A percentile compares a stretch with the other conserved stretches of the same genome.
Conservation (phyloP, 208 protist genomes). For the Acanthamoeba triangularis region DNA sequence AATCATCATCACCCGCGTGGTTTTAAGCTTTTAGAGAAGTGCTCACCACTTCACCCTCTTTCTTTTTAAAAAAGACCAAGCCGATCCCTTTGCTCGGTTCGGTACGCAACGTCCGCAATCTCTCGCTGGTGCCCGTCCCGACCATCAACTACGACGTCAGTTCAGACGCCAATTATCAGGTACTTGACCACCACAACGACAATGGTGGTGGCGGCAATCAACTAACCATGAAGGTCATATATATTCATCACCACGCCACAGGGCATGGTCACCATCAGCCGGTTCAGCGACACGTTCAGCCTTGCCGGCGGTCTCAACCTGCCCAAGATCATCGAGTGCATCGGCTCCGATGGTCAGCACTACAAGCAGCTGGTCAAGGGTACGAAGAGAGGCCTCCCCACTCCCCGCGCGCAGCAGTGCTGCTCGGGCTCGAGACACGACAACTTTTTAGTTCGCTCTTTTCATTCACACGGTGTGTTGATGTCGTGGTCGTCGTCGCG, state of each 20-base stretch:
- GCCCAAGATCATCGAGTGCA: slow-evolving; percentile 95
- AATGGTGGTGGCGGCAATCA: not conserved
- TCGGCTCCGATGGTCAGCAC: slow-evolving; percentile 91
- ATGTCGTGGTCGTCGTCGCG: not conserved
- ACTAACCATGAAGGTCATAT: too few relatives aligned
- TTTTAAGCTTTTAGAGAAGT: not conserved
- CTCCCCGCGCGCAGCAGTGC: not conserved
- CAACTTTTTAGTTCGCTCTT: too few relatives aligned
- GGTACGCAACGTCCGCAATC: slow-evolving; percentile 9
- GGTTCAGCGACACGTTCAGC: slow-evolving; percentile 91
- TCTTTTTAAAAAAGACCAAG: not conserved
- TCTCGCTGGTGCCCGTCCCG: slow-evolving; percentile 29
- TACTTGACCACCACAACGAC: not conserved
- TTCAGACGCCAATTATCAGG: slow-evolving; percentile 55
- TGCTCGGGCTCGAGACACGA: too few relatives aligned
- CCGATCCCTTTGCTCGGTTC: slow-evolving; percentile 44
- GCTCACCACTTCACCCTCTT: not conserved
- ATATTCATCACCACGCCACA: not conserved
- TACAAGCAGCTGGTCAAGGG: slow-evolving; percentile 93
- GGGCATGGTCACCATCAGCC: not conserved
- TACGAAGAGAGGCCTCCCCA: not conserved
- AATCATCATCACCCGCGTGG: not conserved
- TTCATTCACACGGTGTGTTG: too few relatives aligned
- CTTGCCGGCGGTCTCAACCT: slow-evolving; percentile 96
- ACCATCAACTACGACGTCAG: slow-evolving; percentile 53